Conservation (phyloP, 1,284 basidiomycete genomes). For the Anthracocystis walkeri region DNA sequence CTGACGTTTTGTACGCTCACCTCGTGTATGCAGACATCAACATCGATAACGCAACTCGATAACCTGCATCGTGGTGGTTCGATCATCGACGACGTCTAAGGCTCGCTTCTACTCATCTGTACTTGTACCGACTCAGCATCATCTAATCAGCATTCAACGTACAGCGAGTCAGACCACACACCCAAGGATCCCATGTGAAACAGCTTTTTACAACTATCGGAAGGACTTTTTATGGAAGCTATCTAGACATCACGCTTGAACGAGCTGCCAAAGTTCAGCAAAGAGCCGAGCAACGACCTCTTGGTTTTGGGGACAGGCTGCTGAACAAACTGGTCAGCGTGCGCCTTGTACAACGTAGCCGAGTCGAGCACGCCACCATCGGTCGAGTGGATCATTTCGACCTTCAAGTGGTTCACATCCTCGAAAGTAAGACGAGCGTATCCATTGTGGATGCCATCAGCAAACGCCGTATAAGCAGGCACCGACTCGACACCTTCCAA, state of each 20-base stretch:
- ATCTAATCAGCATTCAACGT: neutral
- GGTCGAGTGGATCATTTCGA: conserved; percentile 48
- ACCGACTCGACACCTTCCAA: conserved; percentile 25
- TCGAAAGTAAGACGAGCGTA: conserved; percentile 62
- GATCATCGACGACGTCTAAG: conserved; percentile 38
- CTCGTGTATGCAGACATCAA: conserved; percentile 33
- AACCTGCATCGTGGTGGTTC: conserved; percentile 49
- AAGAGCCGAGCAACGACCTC: conserved; percentile 5
- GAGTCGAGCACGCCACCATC: conserved; percentile 44
- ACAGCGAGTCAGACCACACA: neutral
- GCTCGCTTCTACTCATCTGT: neutral
- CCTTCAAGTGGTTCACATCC: conserved; percentile 56
- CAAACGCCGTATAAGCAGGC: conserved; percentile 35
- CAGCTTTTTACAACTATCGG: too few relatives aligned
- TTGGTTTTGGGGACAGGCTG: conserved; percentile 15
- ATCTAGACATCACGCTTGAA: conserved; percentile 15
- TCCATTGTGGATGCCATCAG: conserved; percentile 38
- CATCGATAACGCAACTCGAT: conserved; percentile 53
- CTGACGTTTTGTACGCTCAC: neutral
- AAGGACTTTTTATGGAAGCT: neutral
- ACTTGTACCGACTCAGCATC: conserved; percentile 13
- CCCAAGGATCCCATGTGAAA: neutral
- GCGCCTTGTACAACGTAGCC: conserved; percentile 42
- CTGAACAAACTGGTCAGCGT: conserved; percentile 27
- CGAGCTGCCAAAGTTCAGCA: conserved; percentile 9